Evolutionary conservation across 2,329 filamentous ascomycete species (phyloP).

Genomic region (Eutypella sp.): DNA sequence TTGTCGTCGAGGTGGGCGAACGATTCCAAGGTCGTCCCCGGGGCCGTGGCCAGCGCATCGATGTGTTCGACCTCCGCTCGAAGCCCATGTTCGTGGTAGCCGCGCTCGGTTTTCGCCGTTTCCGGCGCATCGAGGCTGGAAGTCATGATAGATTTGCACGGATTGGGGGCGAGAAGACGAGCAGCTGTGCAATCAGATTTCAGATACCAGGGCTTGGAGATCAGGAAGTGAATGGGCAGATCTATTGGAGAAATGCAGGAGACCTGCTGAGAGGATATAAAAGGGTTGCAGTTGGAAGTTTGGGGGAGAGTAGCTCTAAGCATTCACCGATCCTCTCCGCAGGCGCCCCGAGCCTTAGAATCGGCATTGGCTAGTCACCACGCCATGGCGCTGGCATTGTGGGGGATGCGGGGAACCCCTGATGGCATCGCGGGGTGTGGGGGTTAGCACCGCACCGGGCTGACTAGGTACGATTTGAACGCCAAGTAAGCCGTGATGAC

Average conservation of each 20-base stretch:
- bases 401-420: background rate
- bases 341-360: background rate
- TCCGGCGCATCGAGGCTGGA: constrained; percentile 13
- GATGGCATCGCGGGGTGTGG: background rate
- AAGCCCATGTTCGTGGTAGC: constrained; percentile 6
- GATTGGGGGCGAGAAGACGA: background rate
- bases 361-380: background rate
- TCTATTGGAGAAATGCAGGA: background rate
- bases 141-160: constrained; percentile 10
- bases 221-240: background rate
- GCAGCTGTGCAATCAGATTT: background rate
- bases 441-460: too few species aligned
- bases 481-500: background rate
- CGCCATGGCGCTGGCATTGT: background rate
- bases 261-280: background rate
- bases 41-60: constrained; percentile 15
- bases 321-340: background rate
- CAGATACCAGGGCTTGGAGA: too few species aligned
- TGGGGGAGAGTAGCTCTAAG: background rate
- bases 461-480: too few species aligned
- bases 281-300: background rate
- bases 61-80: constrained; percentile 14
- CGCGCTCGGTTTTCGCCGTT: constrained; percentile 10
- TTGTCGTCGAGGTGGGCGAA: constrained; percentile 48
- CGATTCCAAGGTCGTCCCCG: constrained; percentile 19